These are phyloP conservation scores for Eremothecium sinecaudum DNA, from an alignment of 1,139 yeast genomes.

Conservation along the genomic window DNA sequence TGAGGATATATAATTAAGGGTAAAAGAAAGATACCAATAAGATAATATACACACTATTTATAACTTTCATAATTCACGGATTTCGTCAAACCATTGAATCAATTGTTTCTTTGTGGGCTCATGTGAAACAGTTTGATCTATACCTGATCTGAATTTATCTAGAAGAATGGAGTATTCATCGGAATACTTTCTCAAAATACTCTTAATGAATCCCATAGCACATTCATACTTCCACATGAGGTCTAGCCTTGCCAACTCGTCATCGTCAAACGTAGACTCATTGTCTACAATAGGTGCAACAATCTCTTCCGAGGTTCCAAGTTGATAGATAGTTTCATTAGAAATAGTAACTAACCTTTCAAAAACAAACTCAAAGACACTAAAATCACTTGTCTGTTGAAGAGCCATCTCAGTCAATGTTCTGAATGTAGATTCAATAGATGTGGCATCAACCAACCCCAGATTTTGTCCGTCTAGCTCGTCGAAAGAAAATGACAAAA, in stretches of 20 bases:
- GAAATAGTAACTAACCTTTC: conserved; percentile 35
- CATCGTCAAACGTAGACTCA: conserved; percentile 20
- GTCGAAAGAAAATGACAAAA: conserved; percentile 37
- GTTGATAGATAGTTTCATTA: conserved; percentile 26
- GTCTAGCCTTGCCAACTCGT: conserved; percentile 24
- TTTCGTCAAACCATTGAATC: conserved; percentile 31
- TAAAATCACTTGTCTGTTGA: conserved; percentile 15
- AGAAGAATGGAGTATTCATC: conserved; percentile 26
- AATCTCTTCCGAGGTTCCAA: conserved; percentile 25
- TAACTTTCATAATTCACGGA: conserved; percentile 14
- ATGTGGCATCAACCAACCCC: conserved; percentile 32
- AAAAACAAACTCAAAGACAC: conserved; percentile 33
- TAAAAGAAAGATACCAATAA: conserved; percentile 3
- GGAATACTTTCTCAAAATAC: conserved; percentile 34
- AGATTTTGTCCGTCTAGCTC: conserved; percentile 22
- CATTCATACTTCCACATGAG: conserved; percentile 34
- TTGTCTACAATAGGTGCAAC: conserved; percentile 24
- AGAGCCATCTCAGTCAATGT: conserved; percentile 26
- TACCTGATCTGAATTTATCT: conserved; percentile 20
- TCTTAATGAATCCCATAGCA: conserved; percentile 31
- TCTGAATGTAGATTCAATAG: conserved; percentile 33
- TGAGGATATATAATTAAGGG: not conserved
- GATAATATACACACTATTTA: conserved; percentile 3
- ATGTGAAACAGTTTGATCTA: conserved; percentile 24
- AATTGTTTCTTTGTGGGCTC: conserved; percentile 26